Conservation (phyloP, 305 asterid genomes). For the Plantago coronopus region DNA sequence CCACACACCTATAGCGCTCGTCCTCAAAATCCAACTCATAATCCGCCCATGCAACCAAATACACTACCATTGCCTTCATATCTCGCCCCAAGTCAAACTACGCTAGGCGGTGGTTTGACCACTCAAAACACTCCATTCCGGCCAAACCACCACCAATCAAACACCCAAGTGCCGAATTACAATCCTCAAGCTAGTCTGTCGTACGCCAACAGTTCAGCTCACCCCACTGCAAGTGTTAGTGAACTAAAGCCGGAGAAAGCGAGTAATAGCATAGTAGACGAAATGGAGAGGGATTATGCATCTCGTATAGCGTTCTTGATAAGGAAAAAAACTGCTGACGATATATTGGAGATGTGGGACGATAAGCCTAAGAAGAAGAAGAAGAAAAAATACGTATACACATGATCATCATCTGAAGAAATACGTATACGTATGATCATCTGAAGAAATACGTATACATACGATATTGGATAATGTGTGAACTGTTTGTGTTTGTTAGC, state of each 20-base stretch:
- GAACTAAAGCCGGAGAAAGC: conserved; percentile 23
- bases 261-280: no score
- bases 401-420: no score
- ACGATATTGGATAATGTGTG: no score
- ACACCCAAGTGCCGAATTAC: conserved; percentile 6
- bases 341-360: conserved; percentile 3
- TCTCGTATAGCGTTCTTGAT: background rate
- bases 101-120: conserved; percentile 1
- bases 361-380: background rate
- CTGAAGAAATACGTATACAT: no score
- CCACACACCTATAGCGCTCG: no score
- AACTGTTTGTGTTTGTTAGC: no score
- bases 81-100: background rate
- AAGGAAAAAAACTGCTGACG: background rate
- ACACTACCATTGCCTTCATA: background rate
- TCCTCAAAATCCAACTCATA: no score
- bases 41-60: background rate
- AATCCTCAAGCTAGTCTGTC: background rate
- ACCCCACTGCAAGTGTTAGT: background rate
- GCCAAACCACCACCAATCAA: conserved; percentile 1
- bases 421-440: no score
- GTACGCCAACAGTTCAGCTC: background rate
- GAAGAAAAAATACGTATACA: no score
- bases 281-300: no score
- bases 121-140: conserved; percentile 14